Evolutionary conservation across 495 filamentous ascomycete species (phyloP).

Genomic region (Xylaria intraflava): DNA sequence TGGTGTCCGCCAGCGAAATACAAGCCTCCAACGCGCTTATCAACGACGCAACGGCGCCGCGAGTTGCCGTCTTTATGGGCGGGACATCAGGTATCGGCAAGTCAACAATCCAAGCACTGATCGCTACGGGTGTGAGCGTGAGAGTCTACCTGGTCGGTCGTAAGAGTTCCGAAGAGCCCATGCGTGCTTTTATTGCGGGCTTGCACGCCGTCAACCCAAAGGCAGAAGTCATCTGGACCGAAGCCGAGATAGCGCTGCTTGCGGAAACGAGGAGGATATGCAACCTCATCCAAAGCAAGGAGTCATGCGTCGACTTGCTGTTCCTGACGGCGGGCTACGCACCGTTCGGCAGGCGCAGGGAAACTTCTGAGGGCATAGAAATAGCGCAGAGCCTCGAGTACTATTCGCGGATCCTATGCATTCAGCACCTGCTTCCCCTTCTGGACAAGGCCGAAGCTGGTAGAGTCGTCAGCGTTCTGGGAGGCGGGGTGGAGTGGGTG

Average conservation of each 20-base stretch:
- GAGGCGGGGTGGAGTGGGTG: slow-evolving; percentile 24
- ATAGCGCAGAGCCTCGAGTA: slow-evolving; percentile 26
- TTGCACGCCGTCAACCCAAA: slow-evolving; percentile 29
- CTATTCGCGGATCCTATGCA: slow-evolving; percentile 31
- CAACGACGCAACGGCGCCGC: slow-evolving; percentile 28
- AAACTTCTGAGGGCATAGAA: slow-evolving; percentile 26
- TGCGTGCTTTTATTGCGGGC: slow-evolving; percentile 21
- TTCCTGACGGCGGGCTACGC: slow-evolving; percentile 35
- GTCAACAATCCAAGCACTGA: slow-evolving; percentile 22
- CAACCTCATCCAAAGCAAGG: slow-evolving; percentile 23
- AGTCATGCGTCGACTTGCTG: slow-evolving; percentile 29
- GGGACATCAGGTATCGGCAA: slow-evolving; percentile 37
- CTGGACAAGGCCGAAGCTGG: slow-evolving; percentile 18
- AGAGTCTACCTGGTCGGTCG: slow-evolving; percentile 33
- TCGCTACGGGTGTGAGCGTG: slow-evolving; percentile 17
- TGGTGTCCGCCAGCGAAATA: slow-evolving; percentile 33
- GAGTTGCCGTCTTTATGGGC: slow-evolving; percentile 32
- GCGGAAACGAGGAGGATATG: slow-evolving; percentile 28
- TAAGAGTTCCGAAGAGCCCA: slow-evolving; percentile 22
- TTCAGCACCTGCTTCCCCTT: slow-evolving; percentile 27
- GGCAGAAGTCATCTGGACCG: slow-evolving; percentile 30
- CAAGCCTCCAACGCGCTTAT: slow-evolving; percentile 34
- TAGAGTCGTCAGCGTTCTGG: slow-evolving; percentile 28
- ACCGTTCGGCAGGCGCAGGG: slow-evolving; percentile 24
- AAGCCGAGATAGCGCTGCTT: slow-evolving; percentile 33